Base-by-base conservation (phyloP, 257 asterid genomes). In the Orobanche coerulescens region DNA sequence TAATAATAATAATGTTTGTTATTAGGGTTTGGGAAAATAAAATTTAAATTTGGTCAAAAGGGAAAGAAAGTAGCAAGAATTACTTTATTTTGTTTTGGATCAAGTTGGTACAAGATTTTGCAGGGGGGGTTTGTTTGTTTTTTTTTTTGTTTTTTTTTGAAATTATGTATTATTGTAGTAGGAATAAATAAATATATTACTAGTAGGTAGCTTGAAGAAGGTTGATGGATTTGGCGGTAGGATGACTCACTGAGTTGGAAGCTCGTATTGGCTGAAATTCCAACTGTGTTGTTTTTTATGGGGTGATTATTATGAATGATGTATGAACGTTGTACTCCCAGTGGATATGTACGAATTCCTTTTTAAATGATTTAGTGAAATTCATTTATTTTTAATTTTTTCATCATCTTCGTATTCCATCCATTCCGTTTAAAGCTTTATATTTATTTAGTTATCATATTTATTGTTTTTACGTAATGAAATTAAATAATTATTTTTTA, bases 211-310 rank as follows among this genome's bases (percentile, higher is more conserved):
- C n/a, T 12, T 12, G 44, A 7, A 1, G 8, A 8, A 37, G 8
- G 44, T n/a, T n/a, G 5, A 37, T 7, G 44, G 11, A 37, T 4
- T 37, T 37, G 44, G 5, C 44, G 14, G 5, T 44, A 7, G 5
- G 51, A 4, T 54, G 37, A n/a, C 22, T 25, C 34, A 33, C 12
- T 31, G 44, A 53, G 64, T 65, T 67, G 78, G 68, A 37, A 69
- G 55, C 44, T 26, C 43, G 71, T 67, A 78, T 73, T 78, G 81
- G 78, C 40, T 70, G 76, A 51, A 24, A 52, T 70, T 73, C 60
- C 71, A 31, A 53, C 74, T 59, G 15, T 31, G 12, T 36, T 64
- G 59, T 64, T 13, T 12, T 40, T 54, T 30, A 9, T 57, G 5
- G 0, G 12, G 18, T 9, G 8, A 13, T 36, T 36, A 11, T 62